Evolutionary conservation across 148 eudicot genomes (phyloP).

Genomic region (Beta vulgaris): DNA sequence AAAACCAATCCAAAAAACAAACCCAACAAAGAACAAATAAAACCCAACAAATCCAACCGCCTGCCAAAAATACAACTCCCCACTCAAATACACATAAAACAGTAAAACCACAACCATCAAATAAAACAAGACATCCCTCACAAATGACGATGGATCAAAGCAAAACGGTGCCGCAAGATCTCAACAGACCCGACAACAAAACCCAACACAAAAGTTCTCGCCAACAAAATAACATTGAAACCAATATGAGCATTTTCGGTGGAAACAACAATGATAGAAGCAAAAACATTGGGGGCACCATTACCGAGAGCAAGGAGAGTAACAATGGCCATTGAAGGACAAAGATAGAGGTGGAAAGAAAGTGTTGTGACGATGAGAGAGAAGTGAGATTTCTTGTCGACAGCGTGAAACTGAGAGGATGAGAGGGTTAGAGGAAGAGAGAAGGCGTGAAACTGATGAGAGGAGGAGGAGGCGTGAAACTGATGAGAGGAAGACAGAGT

Average conservation of each 20-base stretch:
- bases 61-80: slow-evolving; percentile 90
- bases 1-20: slow-evolving; percentile 98
- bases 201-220: slow-evolving; percentile 82
- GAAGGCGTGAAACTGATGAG: too few species aligned
- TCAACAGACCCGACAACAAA: slow-evolving; percentile 86
- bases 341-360: slow-evolving; percentile 44
- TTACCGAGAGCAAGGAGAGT: slow-evolving; percentile 84
- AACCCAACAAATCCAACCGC: slow-evolving; percentile 90
- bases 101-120: slow-evolving; percentile 64
- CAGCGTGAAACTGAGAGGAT: slow-evolving; percentile 60
- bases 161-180: slow-evolving; percentile 74
- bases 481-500: too few species aligned
- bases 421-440: slow-evolving; percentile 47
- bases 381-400: slow-evolving; percentile 59
- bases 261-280: slow-evolving; percentile 69
- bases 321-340: slow-evolving; percentile 83
- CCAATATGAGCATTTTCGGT: slow-evolving; percentile 61
- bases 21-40: slow-evolving; percentile 79
- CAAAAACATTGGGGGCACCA: slow-evolving; percentile 95
- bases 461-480: too few species aligned
- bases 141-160: slow-evolving; percentile 64
- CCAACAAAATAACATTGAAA: slow-evolving; percentile 76
- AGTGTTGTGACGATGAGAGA: slow-evolving; percentile 68
- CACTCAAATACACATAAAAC: slow-evolving; percentile 84
- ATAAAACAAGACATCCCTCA: slow-evolving; percentile 84